Evolutionary conservation across 108 stramenopile species (phyloP).

Genomic region (Skeletonema marinoi): DNA sequence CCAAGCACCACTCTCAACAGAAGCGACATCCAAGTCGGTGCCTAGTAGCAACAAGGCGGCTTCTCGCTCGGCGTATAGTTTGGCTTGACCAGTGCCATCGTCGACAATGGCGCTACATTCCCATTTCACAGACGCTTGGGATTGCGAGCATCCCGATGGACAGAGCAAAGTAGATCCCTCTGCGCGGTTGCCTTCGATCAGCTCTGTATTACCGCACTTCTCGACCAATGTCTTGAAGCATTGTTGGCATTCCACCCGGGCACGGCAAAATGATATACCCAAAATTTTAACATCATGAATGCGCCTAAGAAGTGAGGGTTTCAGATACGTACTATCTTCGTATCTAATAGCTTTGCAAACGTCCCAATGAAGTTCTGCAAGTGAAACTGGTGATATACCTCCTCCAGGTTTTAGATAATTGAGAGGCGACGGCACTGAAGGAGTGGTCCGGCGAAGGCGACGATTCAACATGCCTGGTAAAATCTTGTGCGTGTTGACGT

Average conservation of each 20-base stretch:
- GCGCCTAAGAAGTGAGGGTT: conserved; percentile 68
- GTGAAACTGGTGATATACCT: conserved; percentile 37
- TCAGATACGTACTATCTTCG: conserved; percentile 22
- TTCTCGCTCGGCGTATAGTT: conserved; percentile 83
- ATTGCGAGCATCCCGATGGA: conserved; percentile 44
- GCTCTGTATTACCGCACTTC: background rate
- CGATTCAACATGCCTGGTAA: conserved; percentile 62
- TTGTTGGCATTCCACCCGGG: conserved; percentile 59
- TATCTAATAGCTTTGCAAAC: conserved; percentile 55
- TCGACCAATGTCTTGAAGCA: conserved; percentile 54
- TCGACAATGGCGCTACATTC: conserved; percentile 85
- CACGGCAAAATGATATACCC: conserved; percentile 71
- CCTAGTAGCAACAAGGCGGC: conserved; percentile 68
- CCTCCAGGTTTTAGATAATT: conserved; percentile 6
- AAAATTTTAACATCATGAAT: conserved; percentile 53
- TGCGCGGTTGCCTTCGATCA: background rate
- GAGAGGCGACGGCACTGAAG: conserved; percentile 12
- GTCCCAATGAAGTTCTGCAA: conserved; percentile 53
- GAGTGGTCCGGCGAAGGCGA: conserved; percentile 32
- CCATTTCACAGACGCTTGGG: conserved; percentile 66
- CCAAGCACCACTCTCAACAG: conserved; percentile 77
- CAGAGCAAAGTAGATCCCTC: conserved; percentile 15
- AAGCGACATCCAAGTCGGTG: conserved; percentile 26
- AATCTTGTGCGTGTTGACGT: conserved; percentile 24
- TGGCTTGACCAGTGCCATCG: conserved; percentile 87